phyloP scores from a whole-genome alignment of 495 filamentous ascomycete genomes.

The Chaetomidium leptoderma region DNA sequence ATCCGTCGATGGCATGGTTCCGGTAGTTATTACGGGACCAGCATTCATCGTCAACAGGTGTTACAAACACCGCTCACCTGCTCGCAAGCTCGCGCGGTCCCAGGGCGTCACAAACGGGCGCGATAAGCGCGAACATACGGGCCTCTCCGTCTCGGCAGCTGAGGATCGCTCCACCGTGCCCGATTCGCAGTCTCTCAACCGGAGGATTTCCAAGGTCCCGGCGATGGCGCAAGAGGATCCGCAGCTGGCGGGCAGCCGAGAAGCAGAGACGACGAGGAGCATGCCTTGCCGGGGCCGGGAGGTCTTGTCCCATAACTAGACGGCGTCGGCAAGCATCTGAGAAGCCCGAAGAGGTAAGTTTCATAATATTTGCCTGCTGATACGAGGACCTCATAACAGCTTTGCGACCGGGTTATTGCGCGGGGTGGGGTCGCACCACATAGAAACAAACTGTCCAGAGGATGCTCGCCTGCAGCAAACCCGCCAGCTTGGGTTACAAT shows the following conservation, averaged over 20 bases:
- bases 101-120: neutral
- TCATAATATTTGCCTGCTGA: neutral
- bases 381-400: constrained; percentile 1
- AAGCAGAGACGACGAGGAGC: too few species aligned
- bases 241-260: neutral
- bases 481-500: constrained; percentile 9
- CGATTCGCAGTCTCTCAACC: neutral
- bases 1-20: too few species aligned
- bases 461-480: neutral
- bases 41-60: too few species aligned
- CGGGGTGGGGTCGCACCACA: neutral
- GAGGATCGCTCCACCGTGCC: too few species aligned
- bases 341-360: neutral
- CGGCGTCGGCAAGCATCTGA: neutral
- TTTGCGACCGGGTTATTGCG: neutral
- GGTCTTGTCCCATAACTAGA: too few species aligned
- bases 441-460: neutral
- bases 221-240: constrained; percentile 9
- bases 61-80: too few species aligned
- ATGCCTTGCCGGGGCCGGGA: too few species aligned
- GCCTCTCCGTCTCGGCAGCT: too few species aligned
- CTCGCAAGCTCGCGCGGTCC: too few species aligned
- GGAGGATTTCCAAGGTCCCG: neutral
- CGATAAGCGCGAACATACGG: neutral
- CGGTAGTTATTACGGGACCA: too few species aligned